Base-by-base conservation (phyloP, 2,329 filamentous ascomycete species). In the Bipolaris cookei region DNA sequence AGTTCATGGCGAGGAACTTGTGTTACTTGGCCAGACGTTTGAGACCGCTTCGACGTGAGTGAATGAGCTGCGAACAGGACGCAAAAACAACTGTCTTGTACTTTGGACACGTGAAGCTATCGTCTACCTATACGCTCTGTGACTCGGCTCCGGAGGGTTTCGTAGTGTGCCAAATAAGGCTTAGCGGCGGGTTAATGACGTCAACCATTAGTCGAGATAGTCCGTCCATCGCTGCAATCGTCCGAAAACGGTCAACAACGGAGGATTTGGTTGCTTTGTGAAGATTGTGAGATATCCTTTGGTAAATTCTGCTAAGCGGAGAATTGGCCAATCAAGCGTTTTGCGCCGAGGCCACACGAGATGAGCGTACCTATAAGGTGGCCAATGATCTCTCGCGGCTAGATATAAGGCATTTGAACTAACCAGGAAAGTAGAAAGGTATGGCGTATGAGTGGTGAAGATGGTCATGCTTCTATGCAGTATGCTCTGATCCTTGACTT, bases 1-100 rank as follows among this genome's bases (percentile, higher is more conserved):
- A 66, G 54, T 72, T 74, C 72, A 75, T 74, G 34, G 48, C 69
- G 62, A 25, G 41, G 13, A 48, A 38, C 13, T 38, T 16, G 16
- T 13, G 4, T 2, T 38, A 11, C n/a, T 14, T 6, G n/a, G 4
- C n/a, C 10, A 21, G 20, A n/a, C 4, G 2, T 8, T 42, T 34
- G 14, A 7, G n/a, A 1, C 2, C 23, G 32, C 7, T 28, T 16
- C 16, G 32, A 32, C 14, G 14, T 23, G n/a, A 25, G 3, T 8
- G 39, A 25, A 6, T 7, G 21, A 2, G 7, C 13, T 25, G 23
- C 16, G 8, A 16, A 14, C 13, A 20, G 1, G 42, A 21, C 4
- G 14, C 11, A 32, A 45, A 18, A 16, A 11, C 14, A 32, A 35
- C 28, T 14, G 16, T 32, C 25, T 18, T 45, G 3, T 7, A 16